phyloP scores from a whole-genome alignment of 108 stramenopile species.

The Chaetoceros tenuissimus region DNA sequence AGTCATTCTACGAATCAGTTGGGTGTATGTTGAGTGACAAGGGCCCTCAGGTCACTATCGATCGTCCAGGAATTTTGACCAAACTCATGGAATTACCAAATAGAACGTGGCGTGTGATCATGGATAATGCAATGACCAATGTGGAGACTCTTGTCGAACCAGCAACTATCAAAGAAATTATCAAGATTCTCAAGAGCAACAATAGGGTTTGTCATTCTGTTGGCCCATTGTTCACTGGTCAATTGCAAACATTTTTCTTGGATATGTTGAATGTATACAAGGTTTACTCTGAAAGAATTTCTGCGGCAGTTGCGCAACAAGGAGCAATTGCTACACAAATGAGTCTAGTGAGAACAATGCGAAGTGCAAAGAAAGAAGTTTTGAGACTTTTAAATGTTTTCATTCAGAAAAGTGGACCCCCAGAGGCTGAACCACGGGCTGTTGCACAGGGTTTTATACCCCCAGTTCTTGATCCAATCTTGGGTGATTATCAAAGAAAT shows the following conservation, averaged over 20 bases:
- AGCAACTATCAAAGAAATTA: constrained; percentile 87
- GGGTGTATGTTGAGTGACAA: constrained; percentile 92
- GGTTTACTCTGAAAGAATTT: constrained; percentile 93
- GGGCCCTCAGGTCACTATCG: constrained; percentile 71
- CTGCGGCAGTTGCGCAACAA: constrained; percentile 80
- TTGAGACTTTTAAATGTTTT: constrained; percentile 87
- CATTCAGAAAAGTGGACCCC: constrained; percentile 89
- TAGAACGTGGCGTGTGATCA: constrained; percentile 80
- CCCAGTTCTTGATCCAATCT: constrained; percentile 92
- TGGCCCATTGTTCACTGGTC: constrained; percentile 90
- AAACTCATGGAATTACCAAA: constrained; percentile 94
- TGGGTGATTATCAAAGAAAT: constrained; percentile 91
- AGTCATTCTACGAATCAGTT: constrained; percentile 98
- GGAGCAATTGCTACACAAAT: constrained; percentile 85
- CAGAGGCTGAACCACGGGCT: constrained; percentile 83
- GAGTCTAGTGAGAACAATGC: constrained; percentile 87
- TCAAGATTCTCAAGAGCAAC: constrained; percentile 94
- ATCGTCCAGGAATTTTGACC: constrained; percentile 70
- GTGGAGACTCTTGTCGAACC: constrained; percentile 80
- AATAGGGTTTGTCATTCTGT: constrained; percentile 83
- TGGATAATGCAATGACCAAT: constrained; percentile 70
- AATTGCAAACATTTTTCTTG: constrained; percentile 90
- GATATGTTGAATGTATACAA: constrained; percentile 98
- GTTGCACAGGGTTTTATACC: constrained; percentile 92
- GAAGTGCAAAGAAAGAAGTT: constrained; percentile 95